Evolutionary conservation across 345 rosid genomes (phyloP).

Genomic region (Passiflora organensis): DNA sequence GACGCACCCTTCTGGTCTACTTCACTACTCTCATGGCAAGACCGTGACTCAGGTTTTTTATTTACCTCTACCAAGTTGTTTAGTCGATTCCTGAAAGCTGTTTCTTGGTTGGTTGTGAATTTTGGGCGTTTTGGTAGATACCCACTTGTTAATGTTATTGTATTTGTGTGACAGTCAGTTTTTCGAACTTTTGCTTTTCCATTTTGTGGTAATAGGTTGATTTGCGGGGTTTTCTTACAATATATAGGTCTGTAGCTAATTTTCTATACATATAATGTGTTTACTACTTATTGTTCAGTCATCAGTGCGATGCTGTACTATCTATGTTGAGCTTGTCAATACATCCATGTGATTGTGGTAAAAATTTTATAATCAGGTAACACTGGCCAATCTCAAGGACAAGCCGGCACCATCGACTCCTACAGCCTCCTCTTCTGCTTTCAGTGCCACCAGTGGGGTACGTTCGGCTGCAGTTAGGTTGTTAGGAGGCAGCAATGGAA

Average conservation of each 20-base stretch:
- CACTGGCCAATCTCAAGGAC: conserved; percentile 89
- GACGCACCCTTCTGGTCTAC: conserved; percentile 88
- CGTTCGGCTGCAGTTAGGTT: conserved; percentile 88
- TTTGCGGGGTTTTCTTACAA: too few species aligned
- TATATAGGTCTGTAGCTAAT: background rate
- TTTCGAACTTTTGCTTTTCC: too few species aligned
- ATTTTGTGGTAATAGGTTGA: too few species aligned
- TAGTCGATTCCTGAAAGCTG: background rate
- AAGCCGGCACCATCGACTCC: conserved; percentile 87
- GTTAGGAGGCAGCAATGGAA: conserved; percentile 79
- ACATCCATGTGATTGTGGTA: background rate
- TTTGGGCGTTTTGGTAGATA: conserved; percentile 6
- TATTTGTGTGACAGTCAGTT: background rate
- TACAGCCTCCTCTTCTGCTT: conserved; percentile 60
- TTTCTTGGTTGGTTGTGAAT: conserved; percentile 5
- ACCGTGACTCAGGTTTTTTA: conserved; percentile 95
- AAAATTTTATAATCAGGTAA: conserved; percentile 52
- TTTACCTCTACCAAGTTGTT: conserved; percentile 1
- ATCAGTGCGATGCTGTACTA: background rate
- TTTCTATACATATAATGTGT: too few species aligned
- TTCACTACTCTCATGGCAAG: conserved; percentile 95
- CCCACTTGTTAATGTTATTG: conserved; percentile 2
- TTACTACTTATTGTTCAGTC: background rate
- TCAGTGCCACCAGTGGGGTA: conserved; percentile 77
- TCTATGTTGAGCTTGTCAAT: background rate